A percentile compares a stretch with the other conserved stretches of the same genome.
phyloP scores from a whole-genome alignment of 176 grass and related monocot species.

The Eleusine indica region DNA sequence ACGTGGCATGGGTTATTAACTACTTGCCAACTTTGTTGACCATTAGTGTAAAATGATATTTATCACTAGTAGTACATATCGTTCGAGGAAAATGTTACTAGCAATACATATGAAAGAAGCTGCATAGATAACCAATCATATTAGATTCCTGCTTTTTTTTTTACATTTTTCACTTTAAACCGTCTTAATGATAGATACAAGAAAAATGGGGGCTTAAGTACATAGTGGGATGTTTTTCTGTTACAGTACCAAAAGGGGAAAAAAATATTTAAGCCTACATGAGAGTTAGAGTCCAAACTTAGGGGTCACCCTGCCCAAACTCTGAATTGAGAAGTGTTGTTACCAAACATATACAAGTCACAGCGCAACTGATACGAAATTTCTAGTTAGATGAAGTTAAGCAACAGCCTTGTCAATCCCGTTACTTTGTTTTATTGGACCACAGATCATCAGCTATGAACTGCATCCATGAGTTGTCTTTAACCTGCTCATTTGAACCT shows the following conservation, averaged over 20 bases:
- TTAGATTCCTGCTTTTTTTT: slow-evolving; percentile 10
- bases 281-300: slow-evolving; percentile 47
- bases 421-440: slow-evolving; percentile 67
- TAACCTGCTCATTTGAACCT: slow-evolving; percentile 66
- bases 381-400: slow-evolving; percentile 50
- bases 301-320: slow-evolving; percentile 37
- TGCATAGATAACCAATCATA: neutral
- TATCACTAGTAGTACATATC: neutral
- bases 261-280: slow-evolving; percentile 41
- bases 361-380: slow-evolving; percentile 23
- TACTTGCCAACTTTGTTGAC: neutral
- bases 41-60: neutral
- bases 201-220: slow-evolving; percentile 21
- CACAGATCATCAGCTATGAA: slow-evolving; percentile 90
- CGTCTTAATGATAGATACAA: slow-evolving; percentile 39
- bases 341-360: slow-evolving; percentile 49
- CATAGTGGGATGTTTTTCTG: slow-evolving; percentile 33
- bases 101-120: neutral
- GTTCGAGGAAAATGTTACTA: neutral
- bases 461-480: slow-evolving; percentile 98
- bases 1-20: neutral
- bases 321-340: slow-evolving; percentile 32
- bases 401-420: slow-evolving; percentile 14
- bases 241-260: slow-evolving; percentile 29
- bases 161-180: slow-evolving; percentile 15